phyloP scores from a whole-genome alignment of 2,329 filamentous ascomycete genomes.

The Xylaria sp. region DNA sequence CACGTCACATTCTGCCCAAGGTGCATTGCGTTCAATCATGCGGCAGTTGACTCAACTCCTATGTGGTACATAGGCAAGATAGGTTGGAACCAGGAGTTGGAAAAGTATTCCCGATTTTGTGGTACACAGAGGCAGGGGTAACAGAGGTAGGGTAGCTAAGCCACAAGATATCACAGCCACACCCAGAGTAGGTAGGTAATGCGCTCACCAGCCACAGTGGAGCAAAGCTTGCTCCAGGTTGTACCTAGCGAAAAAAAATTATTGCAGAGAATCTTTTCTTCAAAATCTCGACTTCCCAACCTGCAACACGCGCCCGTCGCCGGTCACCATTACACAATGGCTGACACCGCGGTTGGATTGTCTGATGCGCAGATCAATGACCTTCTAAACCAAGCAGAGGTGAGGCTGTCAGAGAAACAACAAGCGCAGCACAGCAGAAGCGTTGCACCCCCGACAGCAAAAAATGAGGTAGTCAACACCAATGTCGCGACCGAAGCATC shows the following conservation, averaged over 20 bases:
- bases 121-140: conserved; percentile 18
- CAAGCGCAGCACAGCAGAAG: conserved; percentile 43
- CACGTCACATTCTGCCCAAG: conserved; percentile 2
- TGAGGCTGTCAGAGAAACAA: conserved; percentile 57
- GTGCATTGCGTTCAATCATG: not conserved
- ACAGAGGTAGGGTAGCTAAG: not conserved
- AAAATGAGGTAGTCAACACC: conserved; percentile 46
- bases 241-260: conserved; percentile 29
- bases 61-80: no score
- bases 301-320: conserved; percentile 15
- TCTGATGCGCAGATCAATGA: conserved; percentile 72
- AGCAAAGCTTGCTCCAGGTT: conserved; percentile 4
- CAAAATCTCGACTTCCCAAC: conserved; percentile 3
- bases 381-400: conserved; percentile 72
- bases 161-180: not conserved
- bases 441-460: conserved; percentile 47
- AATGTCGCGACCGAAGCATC: conserved; percentile 28
- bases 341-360: conserved; percentile 56
- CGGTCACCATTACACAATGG: conserved; percentile 43
- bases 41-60: no score
- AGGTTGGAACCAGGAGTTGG: not conserved
- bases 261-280: conserved; percentile 14
- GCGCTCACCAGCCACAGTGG: conserved; percentile 26
- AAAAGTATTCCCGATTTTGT: not conserved
- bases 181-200: not conserved